phyloP scores from a whole-genome alignment of 2,329 filamentous ascomycete species.

The Coniochaeta prunicola region DNA sequence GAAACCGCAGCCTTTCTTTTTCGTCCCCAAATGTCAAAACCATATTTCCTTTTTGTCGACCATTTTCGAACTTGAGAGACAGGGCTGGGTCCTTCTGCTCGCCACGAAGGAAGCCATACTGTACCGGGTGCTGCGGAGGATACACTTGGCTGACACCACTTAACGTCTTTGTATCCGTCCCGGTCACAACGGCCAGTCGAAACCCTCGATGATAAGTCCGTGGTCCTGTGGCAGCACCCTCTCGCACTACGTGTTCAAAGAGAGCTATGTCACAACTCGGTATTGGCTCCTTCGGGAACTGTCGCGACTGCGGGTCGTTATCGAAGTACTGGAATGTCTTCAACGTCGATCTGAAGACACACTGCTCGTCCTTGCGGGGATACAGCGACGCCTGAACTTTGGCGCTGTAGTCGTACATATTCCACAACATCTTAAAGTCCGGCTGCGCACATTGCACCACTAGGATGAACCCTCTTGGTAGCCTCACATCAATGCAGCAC shows the following conservation, averaged over 20 bases:
- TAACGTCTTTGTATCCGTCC: conserved; percentile 67
- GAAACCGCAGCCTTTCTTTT: conserved; percentile 63
- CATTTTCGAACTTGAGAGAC: conserved; percentile 63
- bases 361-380: conserved; percentile 59
- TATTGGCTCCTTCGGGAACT: conserved; percentile 70
- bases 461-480: conserved; percentile 71
- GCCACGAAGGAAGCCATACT: conserved; percentile 69
- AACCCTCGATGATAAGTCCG: conserved; percentile 72
- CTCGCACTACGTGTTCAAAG: conserved; percentile 63
- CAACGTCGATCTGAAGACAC: conserved; percentile 62
- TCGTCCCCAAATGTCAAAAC: conserved; percentile 69
- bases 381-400: conserved; percentile 68
- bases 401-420: conserved; percentile 76
- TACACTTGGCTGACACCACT: conserved; percentile 69
- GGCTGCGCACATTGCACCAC: conserved; percentile 63
- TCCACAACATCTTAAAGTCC: conserved; percentile 76
- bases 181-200: conserved; percentile 71
- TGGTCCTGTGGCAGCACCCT: conserved; percentile 65
- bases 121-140: conserved; percentile 57
- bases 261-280: conserved; percentile 64
- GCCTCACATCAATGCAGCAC: conserved; percentile 56
- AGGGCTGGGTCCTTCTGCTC: conserved; percentile 65
- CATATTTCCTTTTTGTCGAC: conserved; percentile 60
- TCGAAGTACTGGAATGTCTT: conserved; percentile 78
- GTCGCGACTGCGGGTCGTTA: conserved; percentile 56